These are phyloP conservation scores for Podospora comata DNA, from an alignment of 495 filamentous ascomycete genomes.

Conservation along the genomic window DNA sequence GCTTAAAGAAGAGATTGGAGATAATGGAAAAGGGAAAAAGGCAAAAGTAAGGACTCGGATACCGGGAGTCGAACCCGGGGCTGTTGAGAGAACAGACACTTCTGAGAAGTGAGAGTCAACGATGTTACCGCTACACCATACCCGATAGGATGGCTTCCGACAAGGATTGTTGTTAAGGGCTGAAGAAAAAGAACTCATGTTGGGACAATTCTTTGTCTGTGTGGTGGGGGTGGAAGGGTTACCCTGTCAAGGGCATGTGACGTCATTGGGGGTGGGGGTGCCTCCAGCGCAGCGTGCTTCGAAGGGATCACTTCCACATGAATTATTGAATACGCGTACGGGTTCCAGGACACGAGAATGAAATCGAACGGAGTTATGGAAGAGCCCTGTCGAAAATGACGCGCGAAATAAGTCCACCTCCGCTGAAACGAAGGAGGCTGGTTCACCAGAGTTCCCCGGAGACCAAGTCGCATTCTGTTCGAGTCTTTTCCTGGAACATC, in stretches of 20 bases:
- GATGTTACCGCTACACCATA: slow-evolving; percentile 14
- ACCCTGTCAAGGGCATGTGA: not conserved
- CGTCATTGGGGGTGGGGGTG: not conserved
- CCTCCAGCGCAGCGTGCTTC: too few species aligned
- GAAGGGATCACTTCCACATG: not conserved
- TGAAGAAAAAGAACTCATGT: not conserved
- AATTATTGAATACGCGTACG: not conserved
- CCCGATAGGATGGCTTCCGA: slow-evolving; percentile 7
- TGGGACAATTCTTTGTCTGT: not conserved
- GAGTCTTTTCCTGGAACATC: slow-evolving; percentile 51
- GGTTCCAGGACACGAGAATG: too few species aligned
- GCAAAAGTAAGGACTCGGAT: slow-evolving; percentile 4
- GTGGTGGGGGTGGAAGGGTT: not conserved
- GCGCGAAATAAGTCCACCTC: slow-evolving; percentile 24
- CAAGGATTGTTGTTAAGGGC: not conserved
- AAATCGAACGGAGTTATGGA: not conserved
- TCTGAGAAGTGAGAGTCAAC: slow-evolving; percentile 11
- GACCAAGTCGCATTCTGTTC: slow-evolving; percentile 14
- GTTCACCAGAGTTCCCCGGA: not conserved
- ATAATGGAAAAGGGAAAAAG: not conserved
- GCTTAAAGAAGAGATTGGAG: not conserved
- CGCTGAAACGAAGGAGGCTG: slow-evolving; percentile 21
- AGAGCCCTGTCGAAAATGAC: slow-evolving; percentile 1
- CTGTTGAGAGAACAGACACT: slow-evolving; percentile 9
- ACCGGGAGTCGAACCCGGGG: slow-evolving; percentile 15